Evolutionary conservation across 108 stramenopile species (phyloP).

Genomic region (Nannochloropsis oceanica): DNA sequence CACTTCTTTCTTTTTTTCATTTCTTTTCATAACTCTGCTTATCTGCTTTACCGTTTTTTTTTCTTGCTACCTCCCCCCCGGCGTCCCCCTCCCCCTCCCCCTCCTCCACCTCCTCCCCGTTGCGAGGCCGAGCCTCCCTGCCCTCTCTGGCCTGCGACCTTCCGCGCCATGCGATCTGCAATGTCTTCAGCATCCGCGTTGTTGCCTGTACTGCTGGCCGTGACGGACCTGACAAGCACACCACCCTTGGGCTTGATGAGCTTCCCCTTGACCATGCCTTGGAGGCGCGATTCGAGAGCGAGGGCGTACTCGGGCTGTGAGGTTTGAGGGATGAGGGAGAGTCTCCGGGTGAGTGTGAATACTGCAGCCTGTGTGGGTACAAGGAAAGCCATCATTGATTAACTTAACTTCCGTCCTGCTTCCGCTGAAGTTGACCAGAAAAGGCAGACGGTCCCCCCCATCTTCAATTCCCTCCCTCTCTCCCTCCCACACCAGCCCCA

Average conservation of each 20-base stretch:
- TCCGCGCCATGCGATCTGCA: background rate
- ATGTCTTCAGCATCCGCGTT: background rate
- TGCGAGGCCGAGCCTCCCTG: background rate
- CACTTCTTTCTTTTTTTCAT: no score
- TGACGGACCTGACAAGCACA: background rate
- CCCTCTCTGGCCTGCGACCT: background rate
- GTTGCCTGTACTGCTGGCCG: background rate
- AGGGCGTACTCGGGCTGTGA: background rate
- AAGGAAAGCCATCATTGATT: no score
- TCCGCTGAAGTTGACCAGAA: no score
- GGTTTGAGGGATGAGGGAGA: no score
- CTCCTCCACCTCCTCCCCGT: background rate
- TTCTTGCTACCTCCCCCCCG: background rate
- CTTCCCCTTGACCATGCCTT: background rate
- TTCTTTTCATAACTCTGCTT: no score
- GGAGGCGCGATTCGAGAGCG: background rate
- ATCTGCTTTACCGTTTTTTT: background rate
- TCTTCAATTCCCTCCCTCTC: no score
- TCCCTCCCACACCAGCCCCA: no score
- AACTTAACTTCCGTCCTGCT: no score
- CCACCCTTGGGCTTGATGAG: background rate
- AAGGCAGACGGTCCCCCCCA: no score
- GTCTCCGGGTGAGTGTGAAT: no score
- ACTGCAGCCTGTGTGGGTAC: no score
- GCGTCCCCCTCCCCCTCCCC: no score